Base-by-base conservation (phyloP, 805 yeast species). In the Nematodospora valgi region DNA sequence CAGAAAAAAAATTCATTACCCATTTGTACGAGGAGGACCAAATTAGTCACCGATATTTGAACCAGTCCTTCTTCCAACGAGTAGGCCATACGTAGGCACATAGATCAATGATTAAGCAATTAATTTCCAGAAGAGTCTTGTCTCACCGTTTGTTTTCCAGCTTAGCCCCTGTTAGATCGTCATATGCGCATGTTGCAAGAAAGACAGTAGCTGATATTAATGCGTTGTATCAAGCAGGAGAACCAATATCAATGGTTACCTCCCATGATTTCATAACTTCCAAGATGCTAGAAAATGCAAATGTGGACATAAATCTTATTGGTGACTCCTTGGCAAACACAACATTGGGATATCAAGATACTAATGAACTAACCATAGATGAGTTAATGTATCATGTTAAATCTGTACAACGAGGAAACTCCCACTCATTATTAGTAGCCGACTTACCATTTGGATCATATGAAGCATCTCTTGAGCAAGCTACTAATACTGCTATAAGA, bases 261-360 rank as follows among this genome's bases (percentile, higher is more conserved):
- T 95, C 96, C 0, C 87, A 91, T 55, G 98, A 91, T 53, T 82
- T 70, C 49, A 77, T 89, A 12, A 80, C 95, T 0, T 93, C 80
- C 1, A 64, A 68, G 20, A 65, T 83, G 48, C 94, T 88, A 0
- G 80, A 82, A 16, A 56, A 68, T 12, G 76, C 89, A 0, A 71
- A 74, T 1, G 69, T 78, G 2, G 97, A 91, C 47, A 70, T 81
- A 39, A 68, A 81, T 5, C 68, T 91, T 2, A 80, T 91, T 4
- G 98, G 98, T 3, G 98, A 91, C 57, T 89, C 97, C 0, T 62
- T 93, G 17, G 87, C 96, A 0, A 91, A 88, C 96, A 89, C 86
- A 1, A 73, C 95, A 0, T 68, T 86, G 43, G 98, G 98, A 0
- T 81, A 82, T 51, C 69, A 68, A 2, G 79, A 83, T 27, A 82